Conservation (phyloP, 441 rosid genomes). For the Euphorbia corollata region DNA sequence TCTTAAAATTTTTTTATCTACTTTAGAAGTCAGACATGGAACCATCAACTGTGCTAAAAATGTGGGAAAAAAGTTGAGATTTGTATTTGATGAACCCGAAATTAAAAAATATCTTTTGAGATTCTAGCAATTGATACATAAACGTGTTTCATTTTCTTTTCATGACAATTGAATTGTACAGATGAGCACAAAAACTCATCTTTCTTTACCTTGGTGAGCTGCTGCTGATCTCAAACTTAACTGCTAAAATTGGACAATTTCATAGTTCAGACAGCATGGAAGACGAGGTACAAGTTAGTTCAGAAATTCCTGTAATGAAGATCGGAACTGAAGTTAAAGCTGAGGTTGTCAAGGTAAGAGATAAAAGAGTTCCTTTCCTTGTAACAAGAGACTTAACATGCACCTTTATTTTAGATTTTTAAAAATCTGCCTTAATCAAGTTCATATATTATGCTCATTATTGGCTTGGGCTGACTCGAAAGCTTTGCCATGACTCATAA, state of each 20-base stretch:
- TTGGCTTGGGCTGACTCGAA: neutral
- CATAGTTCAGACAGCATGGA: slow-evolving; percentile 42
- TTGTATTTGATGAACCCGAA: neutral
- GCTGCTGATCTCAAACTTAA: neutral
- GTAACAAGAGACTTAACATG: neutral
- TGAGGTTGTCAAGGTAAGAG: slow-evolving; percentile 45
- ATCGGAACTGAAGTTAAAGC: slow-evolving; percentile 32
- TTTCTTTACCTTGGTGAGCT: neutral
- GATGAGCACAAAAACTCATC: neutral
- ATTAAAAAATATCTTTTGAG: neutral
- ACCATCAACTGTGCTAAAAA: neutral
- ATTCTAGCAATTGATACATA: neutral
- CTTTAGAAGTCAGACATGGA: neutral
- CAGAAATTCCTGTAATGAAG: slow-evolving; percentile 52
- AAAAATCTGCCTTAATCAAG: neutral
- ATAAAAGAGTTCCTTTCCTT: neutral
- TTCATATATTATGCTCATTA: neutral
- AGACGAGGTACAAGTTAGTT: slow-evolving; percentile 36
- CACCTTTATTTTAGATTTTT: neutral
- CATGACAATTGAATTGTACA: neutral
- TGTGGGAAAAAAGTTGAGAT: neutral
- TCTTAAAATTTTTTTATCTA: neutral
- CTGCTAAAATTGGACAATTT: slow-evolving; percentile 14
- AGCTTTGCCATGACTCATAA: neutral
- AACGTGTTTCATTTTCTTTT: neutral